Conservation (phyloP, 2,329 filamentous ascomycete genomes). For the Pseudogymnoascus sp. region DNA sequence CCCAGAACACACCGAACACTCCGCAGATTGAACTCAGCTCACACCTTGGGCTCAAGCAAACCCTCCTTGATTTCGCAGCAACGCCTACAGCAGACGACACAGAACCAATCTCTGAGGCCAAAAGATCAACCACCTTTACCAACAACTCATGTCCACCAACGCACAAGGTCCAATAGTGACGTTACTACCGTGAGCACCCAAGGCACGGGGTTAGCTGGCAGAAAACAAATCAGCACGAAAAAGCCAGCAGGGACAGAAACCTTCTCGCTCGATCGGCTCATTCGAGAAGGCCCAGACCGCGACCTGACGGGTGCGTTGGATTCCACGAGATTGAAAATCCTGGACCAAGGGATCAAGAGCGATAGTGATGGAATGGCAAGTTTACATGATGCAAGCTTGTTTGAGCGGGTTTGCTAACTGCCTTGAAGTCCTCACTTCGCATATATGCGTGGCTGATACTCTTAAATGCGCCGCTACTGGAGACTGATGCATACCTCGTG, state of each 20-base stretch:
- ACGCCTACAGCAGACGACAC: slow-evolving; percentile 39
- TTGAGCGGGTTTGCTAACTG: slow-evolving; percentile 15
- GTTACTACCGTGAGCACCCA: slow-evolving; percentile 40
- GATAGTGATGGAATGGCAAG: slow-evolving; percentile 76
- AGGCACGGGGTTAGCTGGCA: slow-evolving; percentile 33
- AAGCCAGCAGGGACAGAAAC: slow-evolving; percentile 45
- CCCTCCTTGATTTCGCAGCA: slow-evolving; percentile 59
- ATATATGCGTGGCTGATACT: slow-evolving; percentile 97
- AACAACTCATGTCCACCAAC: slow-evolving; percentile 32
- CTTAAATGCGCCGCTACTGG: slow-evolving; percentile 76
- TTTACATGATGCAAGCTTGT: slow-evolving; percentile 11
- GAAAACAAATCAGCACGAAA: slow-evolving; percentile 39
- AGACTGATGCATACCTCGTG: slow-evolving; percentile 80
- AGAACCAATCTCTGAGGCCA: slow-evolving; percentile 15
- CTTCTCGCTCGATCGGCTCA: slow-evolving; percentile 63
- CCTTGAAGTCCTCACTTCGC: slow-evolving; percentile 69
- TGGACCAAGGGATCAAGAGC: slow-evolving; percentile 69
- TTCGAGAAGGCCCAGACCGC: slow-evolving; percentile 70
- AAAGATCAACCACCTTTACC: slow-evolving; percentile 23
- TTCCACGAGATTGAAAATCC: slow-evolving; percentile 64
- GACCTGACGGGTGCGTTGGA: slow-evolving; percentile 62
- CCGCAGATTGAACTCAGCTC: slow-evolving; percentile 69
- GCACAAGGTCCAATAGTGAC: slow-evolving; percentile 68
- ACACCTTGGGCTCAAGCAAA: slow-evolving; percentile 52
- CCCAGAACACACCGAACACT: slow-evolving; percentile 61